Evolutionary conservation across 2,329 filamentous ascomycete species (phyloP).

Genomic region (Fusarium nurragi): DNA sequence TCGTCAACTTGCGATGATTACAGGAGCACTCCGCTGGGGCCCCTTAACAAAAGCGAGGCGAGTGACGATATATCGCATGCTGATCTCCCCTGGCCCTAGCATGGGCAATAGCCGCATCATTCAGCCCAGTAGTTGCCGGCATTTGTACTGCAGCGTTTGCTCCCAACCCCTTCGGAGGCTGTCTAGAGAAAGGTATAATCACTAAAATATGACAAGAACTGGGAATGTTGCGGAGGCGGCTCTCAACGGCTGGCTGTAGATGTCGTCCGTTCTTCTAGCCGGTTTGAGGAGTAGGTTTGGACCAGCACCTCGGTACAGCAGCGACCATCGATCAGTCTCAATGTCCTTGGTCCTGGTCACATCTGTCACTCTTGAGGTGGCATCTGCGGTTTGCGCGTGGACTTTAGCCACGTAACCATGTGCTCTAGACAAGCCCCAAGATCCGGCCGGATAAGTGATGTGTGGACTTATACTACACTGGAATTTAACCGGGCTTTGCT

Average conservation of each 20-base stretch:
- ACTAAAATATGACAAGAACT: neutral
- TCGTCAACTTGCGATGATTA: constrained; percentile 1
- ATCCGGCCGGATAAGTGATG: constrained; percentile 20
- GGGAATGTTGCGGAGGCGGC: constrained; percentile 2
- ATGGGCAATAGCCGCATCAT: neutral
- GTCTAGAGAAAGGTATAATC: too few species aligned
- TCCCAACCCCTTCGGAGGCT: too few species aligned
- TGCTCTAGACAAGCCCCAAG: neutral
- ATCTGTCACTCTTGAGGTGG: neutral
- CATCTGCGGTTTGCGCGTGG: constrained; percentile 13
- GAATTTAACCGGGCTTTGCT: constrained; percentile 5
- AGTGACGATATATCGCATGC: constrained; percentile 1
- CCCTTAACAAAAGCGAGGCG: constrained; percentile 4
- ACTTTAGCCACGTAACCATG: constrained; percentile 5
- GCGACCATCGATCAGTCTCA: constrained; percentile 9
- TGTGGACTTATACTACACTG: neutral
- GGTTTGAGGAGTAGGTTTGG: neutral
- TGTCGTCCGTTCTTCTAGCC: neutral
- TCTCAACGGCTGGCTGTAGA: neutral
- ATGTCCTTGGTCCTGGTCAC: neutral
- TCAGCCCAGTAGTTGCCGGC: neutral
- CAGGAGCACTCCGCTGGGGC: neutral
- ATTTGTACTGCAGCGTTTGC: too few species aligned
- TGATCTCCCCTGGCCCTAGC: neutral
- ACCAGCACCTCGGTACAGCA: constrained; percentile 13